Base-by-base conservation (phyloP, 2,329 filamentous ascomycete genomes). In the Paracoccidioides lutzii region DNA sequence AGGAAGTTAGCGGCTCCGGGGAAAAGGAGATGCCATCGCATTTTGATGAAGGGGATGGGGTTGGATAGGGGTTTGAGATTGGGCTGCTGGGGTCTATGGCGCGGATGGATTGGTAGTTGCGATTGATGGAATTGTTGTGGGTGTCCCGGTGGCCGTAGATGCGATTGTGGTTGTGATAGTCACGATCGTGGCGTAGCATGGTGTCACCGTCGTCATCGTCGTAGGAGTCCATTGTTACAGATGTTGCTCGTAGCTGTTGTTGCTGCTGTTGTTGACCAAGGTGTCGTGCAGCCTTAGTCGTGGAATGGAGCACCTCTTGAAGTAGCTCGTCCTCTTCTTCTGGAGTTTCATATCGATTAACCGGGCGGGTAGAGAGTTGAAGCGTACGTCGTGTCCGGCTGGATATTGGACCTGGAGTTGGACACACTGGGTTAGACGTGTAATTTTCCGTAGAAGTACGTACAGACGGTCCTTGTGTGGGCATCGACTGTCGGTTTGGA, bases 271-370 rank as follows among this genome's bases (percentile, higher is more conserved):
- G 65, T 59, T 67, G 71, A 56, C 83, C 88, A 58, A 95, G 76
- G 8, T 82, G 83, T 66, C 82, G 85, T 65, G 87, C 86, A 6
- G 84, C 88, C 59, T 81, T 82, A 64, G 85, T 84, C 0, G 90
- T 87, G 5, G 87, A 88, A 51, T 83, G 80, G 44, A 96, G 76
- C 22, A 84, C 90, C 71, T 98, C 93, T 62, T 96, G 90, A 8
- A 97, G 78, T 8, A 98, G 79, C 72, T 98, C 93, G 58, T 98
- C 93, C 67, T 97, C 91, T 71, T 98, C 93, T 64, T 95, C 90
- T 0, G 93, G 89, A 0, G 90, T 90, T 66, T 98, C 93, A 67
- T 97, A 96, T 59, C 88, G 85, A 64, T 87, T 85, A 51, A 87
- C 82, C 4, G 87, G 86, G 59, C 89, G 85, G 4, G 78, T 75